Evolutionary conservation across 148 eudicot species (phyloP).

Genomic region (Cornus kousa): DNA sequence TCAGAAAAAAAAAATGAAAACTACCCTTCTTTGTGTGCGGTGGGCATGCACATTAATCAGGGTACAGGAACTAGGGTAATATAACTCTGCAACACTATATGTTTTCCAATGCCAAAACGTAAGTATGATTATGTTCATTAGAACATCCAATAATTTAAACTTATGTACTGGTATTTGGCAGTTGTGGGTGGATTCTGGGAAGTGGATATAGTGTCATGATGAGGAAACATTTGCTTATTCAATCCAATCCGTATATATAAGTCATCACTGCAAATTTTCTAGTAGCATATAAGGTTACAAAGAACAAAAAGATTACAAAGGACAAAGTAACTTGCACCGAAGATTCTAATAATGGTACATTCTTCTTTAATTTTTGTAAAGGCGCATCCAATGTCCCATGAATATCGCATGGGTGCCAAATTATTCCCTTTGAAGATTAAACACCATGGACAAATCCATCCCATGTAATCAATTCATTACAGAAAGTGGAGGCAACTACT

Average conservation of each 20-base stretch:
- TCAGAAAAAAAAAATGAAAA: not conserved
- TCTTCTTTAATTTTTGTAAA: too few species aligned
- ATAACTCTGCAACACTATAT: too few species aligned
- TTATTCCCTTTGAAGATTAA: too few species aligned
- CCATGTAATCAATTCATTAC: not conserved
- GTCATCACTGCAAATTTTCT: not conserved
- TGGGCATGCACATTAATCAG: too few species aligned
- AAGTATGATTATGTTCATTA: not conserved
- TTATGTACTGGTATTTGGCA: not conserved
- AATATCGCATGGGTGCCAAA: not conserved
- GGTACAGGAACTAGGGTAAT: not conserved
- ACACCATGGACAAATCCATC: not conserved
- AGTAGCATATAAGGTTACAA: too few species aligned
- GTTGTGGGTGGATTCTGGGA: not conserved
- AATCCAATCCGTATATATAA: not conserved
- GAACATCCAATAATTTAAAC: not conserved
- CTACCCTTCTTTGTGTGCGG: not conserved
- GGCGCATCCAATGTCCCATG: not conserved
- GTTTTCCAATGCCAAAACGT: not conserved
- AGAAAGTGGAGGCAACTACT: not conserved
- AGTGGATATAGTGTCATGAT: not conserved
- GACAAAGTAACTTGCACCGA: too few species aligned
- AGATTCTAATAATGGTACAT: not conserved
- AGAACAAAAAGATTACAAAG: too few species aligned
- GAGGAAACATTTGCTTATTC: not conserved